A percentile compares a stretch with the other conserved stretches of the same genome.
These are phyloP conservation scores for Salix caprea DNA, from an alignment of 345 rosid genomes.

Conservation along the genomic window DNA sequence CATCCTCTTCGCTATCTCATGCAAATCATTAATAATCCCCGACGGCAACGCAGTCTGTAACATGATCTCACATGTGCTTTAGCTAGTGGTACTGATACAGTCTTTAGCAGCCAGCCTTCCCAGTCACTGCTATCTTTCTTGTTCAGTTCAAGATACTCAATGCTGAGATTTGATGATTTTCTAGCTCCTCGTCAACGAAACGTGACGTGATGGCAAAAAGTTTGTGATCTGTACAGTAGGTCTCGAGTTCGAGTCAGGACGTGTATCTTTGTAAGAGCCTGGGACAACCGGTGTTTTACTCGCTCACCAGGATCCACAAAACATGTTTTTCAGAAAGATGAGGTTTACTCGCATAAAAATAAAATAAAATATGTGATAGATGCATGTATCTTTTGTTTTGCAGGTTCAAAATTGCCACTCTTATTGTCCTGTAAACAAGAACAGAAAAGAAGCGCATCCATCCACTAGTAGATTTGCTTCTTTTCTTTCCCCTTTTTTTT, in stretches of 20 bases:
- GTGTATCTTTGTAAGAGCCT: too few relatives aligned
- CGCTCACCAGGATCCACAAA: too few relatives aligned
- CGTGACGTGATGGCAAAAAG: too few relatives aligned
- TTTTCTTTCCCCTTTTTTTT: too few relatives aligned
- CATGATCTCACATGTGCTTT: constrained; percentile 5
- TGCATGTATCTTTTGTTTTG: constrained; percentile 12
- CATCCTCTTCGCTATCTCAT: constrained; percentile 89
- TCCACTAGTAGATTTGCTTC: too few relatives aligned
- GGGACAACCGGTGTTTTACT: too few relatives aligned
- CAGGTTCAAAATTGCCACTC: background rate
- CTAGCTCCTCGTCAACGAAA: constrained; percentile 13
- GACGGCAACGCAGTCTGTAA: constrained; percentile 49
- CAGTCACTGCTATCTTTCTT: constrained; percentile 31
- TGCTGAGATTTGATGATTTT: constrained; percentile 41
- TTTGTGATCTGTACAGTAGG: too few relatives aligned
- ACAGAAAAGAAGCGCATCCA: background rate
- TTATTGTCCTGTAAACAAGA: background rate
- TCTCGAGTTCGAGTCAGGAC: too few relatives aligned
- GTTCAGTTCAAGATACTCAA: constrained; percentile 36
- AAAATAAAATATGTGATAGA: constrained; percentile 8
- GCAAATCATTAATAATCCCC: constrained; percentile 68
- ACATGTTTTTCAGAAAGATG: too few relatives aligned
- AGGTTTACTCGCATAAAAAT: too few relatives aligned
- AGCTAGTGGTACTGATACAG: constrained; percentile 6
- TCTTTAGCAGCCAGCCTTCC: constrained; percentile 33